phyloP scores from a whole-genome alignment of 768 basidiomycete genomes.

The Tricholoma bakamatsutake region DNA sequence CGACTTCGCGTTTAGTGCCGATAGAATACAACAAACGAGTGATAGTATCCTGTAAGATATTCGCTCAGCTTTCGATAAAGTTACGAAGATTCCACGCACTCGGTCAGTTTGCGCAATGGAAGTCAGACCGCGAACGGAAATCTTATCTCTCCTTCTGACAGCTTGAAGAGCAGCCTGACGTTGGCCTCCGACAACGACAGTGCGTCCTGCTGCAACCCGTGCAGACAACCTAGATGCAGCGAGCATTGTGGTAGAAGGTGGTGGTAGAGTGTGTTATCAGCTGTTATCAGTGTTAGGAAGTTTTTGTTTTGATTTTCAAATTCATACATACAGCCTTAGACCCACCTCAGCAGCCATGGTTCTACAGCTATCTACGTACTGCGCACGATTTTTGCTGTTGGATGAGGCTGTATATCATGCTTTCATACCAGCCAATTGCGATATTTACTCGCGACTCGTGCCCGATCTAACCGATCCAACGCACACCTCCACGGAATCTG shows the following conservation, averaged over 20 bases:
- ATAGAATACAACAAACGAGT: conserved; percentile 95
- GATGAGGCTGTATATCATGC: conserved; percentile 18
- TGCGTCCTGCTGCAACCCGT: conserved; percentile 37
- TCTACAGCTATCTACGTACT: conserved; percentile 7
- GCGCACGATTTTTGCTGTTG: conserved; percentile 27
- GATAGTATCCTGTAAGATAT: conserved; percentile 76
- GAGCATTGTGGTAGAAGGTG: conserved; percentile 25
- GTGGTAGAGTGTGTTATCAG: conserved; percentile 11
- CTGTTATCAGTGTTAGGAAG: conserved; percentile 8
- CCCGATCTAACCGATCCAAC: neutral
- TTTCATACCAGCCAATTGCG: conserved; percentile 2
- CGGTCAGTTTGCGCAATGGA: conserved; percentile 71
- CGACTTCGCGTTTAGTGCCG: conserved; percentile 95
- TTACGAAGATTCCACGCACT: conserved; percentile 32
- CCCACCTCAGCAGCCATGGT: conserved; percentile 5
- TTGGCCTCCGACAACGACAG: conserved; percentile 42
- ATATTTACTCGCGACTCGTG: conserved; percentile 2
- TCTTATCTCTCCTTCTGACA: conserved; percentile 30
- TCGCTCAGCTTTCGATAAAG: neutral
- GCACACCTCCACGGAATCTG: neutral
- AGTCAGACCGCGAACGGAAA: conserved; percentile 42
- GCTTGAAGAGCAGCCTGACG: conserved; percentile 39
- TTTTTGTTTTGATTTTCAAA: conserved; percentile 16
- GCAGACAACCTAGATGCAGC: conserved; percentile 30
- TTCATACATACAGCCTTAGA: conserved; percentile 1